Evolutionary conservation across 768 basidiomycete genomes (phyloP), one percentile per base, ranked within the genome.

Genomic region (Xanthoconium purpureum): DNA sequence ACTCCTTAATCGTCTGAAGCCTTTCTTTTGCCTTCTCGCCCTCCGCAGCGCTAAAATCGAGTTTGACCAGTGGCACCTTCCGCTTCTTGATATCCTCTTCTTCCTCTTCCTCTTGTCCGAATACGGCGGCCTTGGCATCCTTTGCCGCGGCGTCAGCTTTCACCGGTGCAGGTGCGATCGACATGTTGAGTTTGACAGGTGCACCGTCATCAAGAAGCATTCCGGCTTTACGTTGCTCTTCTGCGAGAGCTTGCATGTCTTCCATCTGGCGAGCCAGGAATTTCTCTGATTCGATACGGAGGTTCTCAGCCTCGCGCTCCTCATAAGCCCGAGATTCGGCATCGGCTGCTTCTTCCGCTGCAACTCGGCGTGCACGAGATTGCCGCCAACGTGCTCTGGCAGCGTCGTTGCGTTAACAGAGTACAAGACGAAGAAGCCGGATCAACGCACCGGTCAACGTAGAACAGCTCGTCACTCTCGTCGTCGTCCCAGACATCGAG

Each of bases 231-330:
- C 91, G 85, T 65, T 97, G 93, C 66, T 95, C 89, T 49, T 91
- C 90, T 13, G 90, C 91, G 30, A 96, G 76, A 3, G 91, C 88
- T 61, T 94, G 92, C 86, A 96, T 89, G 71, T 98, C 94, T 60
- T 91, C 91, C 91, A 96, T 94, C 67, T 97, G 94, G 52, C 86
- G 81, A 36, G 91, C 91, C 57, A 98, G 79, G 80, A 98, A 97
- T 59, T 85, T 89, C 71, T 98, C 96, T 1, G 93, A 94, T 72
- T 98, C 94, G 47, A 85, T 82, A 36, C 92, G 84, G 24, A 97
- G 78, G 62, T 91, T 89, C 68, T 90, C 94, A 9, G 85, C 83
- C 72, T 97, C 93, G 50, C 89, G 87, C 45, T 88, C 87, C 72
- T 97, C 95, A 56, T 85, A 85, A 30, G 81, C 75, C 15, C 91